Conservation (phyloP, 495 filamentous ascomycete species). For the Geoglossum glabrum region DNA sequence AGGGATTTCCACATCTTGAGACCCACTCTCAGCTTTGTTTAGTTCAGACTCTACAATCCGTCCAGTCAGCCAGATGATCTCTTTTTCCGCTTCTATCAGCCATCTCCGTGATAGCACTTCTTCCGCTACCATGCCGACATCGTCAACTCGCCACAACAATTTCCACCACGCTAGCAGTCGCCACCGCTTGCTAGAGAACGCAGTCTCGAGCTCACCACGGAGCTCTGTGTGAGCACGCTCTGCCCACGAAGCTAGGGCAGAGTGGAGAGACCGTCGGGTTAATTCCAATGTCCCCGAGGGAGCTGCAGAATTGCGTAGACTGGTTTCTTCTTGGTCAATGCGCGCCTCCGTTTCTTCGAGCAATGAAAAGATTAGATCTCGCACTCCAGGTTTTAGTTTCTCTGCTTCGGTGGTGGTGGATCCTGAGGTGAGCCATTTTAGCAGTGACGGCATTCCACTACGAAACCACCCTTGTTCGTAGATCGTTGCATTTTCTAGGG, state of each 20-base stretch:
- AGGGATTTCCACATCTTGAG: neutral
- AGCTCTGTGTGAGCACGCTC: constrained; percentile 67
- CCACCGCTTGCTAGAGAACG: constrained; percentile 53
- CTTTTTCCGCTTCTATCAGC: constrained; percentile 51
- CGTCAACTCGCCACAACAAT: constrained; percentile 82
- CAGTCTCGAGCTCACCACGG: constrained; percentile 50
- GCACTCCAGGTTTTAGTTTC: constrained; percentile 38
- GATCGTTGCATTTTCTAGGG: constrained; percentile 41
- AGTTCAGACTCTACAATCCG: constrained; percentile 24
- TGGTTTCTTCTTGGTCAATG: constrained; percentile 19
- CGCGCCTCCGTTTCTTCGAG: constrained; percentile 34
- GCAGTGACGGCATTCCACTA: constrained; percentile 42
- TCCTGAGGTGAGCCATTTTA: constrained; percentile 44
- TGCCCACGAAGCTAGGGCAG: constrained; percentile 47
- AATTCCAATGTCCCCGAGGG: constrained; percentile 16
- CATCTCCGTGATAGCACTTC: constrained; percentile 59
- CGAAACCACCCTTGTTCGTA: constrained; percentile 58
- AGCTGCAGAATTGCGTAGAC: constrained; percentile 15
- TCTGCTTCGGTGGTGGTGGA: constrained; percentile 18
- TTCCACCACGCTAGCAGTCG: constrained; percentile 76
- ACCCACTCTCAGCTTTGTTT: neutral
- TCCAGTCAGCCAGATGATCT: constrained; percentile 62
- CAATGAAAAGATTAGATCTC: constrained; percentile 43
- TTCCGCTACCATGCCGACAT: constrained; percentile 60
- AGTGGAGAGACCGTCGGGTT: constrained; percentile 28